These are phyloP conservation scores for Diaporthe humulicola DNA, from an alignment of 2,329 filamentous ascomycete species.

Conservation along the genomic window DNA sequence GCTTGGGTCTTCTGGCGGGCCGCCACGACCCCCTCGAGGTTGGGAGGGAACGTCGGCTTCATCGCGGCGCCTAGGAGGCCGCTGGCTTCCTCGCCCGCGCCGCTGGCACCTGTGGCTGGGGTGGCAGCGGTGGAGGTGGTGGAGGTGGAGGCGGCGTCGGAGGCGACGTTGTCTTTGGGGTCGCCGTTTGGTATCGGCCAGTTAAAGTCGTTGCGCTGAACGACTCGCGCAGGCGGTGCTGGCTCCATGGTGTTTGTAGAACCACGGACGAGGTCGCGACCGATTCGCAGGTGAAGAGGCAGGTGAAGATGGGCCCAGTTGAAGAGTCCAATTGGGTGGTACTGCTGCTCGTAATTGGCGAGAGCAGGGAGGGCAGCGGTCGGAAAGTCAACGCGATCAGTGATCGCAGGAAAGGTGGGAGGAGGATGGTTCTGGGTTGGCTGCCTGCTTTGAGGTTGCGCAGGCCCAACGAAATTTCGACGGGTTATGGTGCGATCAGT, in stretches of 20 bases:
- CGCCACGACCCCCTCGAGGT: constrained; percentile 20
- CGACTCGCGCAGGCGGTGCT: constrained; percentile 11
- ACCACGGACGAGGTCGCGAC: background rate
- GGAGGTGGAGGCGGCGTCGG: background rate
- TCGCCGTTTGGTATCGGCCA: constrained; percentile 2
- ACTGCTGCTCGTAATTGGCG: background rate
- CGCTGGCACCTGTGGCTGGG: background rate
- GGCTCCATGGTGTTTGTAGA: background rate
- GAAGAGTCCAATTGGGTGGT: background rate
- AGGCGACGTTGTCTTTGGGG: background rate
- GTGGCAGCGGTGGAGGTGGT: background rate
- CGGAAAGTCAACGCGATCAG: background rate
- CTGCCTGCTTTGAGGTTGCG: background rate
- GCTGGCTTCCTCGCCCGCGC: background rate
- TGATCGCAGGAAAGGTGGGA: background rate
- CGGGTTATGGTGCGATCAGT: background rate
- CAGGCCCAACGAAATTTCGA: background rate
- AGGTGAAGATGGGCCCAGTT: background rate
- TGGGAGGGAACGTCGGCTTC: constrained; percentile 13
- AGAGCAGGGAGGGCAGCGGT: background rate
- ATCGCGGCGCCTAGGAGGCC: background rate
- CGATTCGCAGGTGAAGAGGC: background rate
- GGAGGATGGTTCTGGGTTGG: background rate
- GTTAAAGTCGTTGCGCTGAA: constrained; percentile 28
- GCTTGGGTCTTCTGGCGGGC: constrained; percentile 16